Conservation (phyloP, 2,329 filamentous ascomycete genomes). For the Colletotrichum paranaense region DNA sequence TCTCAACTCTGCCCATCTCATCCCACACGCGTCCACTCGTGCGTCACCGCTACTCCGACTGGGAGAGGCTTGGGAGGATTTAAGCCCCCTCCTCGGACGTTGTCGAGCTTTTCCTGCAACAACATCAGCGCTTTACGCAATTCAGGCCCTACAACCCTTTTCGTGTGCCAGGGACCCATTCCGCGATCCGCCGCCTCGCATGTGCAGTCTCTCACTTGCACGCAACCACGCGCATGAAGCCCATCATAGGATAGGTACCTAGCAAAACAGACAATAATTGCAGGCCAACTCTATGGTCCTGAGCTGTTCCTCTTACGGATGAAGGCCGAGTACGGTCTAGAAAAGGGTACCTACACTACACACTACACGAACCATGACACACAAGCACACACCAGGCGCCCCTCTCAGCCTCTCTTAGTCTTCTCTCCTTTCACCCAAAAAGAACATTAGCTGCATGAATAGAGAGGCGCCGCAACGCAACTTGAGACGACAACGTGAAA, state of each 20-base stretch:
- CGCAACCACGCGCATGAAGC: constrained; percentile 9
- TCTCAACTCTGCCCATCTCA: constrained; percentile 14
- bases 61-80: background rate
- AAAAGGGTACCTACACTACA: background rate
- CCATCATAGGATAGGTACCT: constrained; percentile 16
- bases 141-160: background rate
- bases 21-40: constrained; percentile 2
- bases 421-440: background rate
- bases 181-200: constrained; percentile 17
- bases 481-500: constrained; percentile 28
- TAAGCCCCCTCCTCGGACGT: background rate
- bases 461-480: constrained; percentile 20
- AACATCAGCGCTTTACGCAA: constrained; percentile 5
- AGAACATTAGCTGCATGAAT: constrained; percentile 25
- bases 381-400: background rate
- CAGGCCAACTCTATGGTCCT: background rate
- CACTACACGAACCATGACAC: background rate
- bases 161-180: background rate
- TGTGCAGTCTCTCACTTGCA: background rate
- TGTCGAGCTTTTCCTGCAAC: constrained; percentile 8
- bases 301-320: background rate
- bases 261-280: constrained; percentile 2
- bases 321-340: constrained; percentile 19
- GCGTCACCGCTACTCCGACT: constrained; percentile 29
- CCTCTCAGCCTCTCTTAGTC: background rate